Evolutionary conservation across 257 asterid species (phyloP), one percentile per base, ranked within the genome.

Genomic region (Mitragyna speciosa): DNA sequence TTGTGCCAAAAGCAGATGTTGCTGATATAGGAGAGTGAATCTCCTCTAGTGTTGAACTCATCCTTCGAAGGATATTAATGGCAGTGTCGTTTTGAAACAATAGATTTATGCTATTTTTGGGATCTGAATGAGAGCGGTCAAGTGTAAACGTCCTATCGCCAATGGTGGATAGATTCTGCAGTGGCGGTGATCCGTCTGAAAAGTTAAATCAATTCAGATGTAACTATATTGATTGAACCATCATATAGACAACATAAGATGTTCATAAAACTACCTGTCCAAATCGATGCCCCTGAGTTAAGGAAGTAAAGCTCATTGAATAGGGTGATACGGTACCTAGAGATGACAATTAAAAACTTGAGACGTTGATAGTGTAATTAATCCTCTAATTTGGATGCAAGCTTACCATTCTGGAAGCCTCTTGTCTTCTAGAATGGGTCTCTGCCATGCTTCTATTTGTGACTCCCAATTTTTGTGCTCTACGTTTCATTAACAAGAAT

Each of bases 241-340:
- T 43, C 48, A 43, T 8, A 43, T 43, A 8, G 0, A 5, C 10
- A 43, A 43, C 7, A 43, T 43, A 43, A 5, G 9, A 43, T 8
- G 7, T 43, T 43, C 48, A 5, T 8, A 43, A 5, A 43, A 36
- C 39, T 84, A 94, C 99, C 99, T 87, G 99, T 96, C 99, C 98
- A 96, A 79, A 92, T 94, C 83, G 99, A 80, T 74, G 97, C 98
- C 76, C 98, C 99, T 0, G 99, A 73, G 84, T 90, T 96, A 71
- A 96, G 92, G 89, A 87, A 94, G 89, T 96, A 96, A 82, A 96
- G 96, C 87, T 96, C 99, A 69, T 96, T 96, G 92, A 96, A 94
- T 64, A 96, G 97, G 70, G 98, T 92, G 79, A 88, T 69, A 2
- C 97, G 97, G 73, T 96, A 94, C 99, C 99, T 95, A 93, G 86